phyloP scores from a whole-genome alignment of 208 protist species.

The Trypanosoma mega region DNA sequence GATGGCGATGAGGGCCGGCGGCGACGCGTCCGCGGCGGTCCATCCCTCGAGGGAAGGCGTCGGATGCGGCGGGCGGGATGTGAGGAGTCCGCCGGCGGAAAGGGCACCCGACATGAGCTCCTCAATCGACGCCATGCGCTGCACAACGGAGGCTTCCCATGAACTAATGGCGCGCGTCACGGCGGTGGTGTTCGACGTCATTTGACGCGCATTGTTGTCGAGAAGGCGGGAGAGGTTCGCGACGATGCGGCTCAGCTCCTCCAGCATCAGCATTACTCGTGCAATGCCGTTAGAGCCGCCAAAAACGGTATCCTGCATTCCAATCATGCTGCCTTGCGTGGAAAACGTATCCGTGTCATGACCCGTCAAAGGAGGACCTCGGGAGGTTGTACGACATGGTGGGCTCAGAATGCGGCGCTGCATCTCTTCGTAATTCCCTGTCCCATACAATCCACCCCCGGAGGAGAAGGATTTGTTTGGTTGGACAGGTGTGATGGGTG shows the following conservation, averaged over 20 bases:
- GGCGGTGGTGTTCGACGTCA: slow-evolving; percentile 11
- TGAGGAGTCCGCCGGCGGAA: neutral
- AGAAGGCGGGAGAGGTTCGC: slow-evolving; percentile 49
- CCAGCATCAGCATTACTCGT: slow-evolving; percentile 10
- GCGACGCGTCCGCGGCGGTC: neutral
- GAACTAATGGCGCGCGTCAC: slow-evolving; percentile 19
- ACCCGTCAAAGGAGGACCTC: no score
- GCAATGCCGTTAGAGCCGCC: no score
- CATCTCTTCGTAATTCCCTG: slow-evolving; percentile 7
- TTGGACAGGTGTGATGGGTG: no score
- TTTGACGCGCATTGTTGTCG: slow-evolving; percentile 36
- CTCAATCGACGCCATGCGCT: slow-evolving; percentile 21
- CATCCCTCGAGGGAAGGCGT: neutral
- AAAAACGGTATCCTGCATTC: no score
- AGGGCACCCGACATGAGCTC: slow-evolving; percentile 9
- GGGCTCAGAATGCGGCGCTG: slow-evolving; percentile 12
- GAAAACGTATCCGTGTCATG: no score
- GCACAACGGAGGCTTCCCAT: slow-evolving; percentile 31
- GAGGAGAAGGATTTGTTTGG: no score
- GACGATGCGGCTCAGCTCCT: slow-evolving; percentile 38
- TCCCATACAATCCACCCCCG: neutral
- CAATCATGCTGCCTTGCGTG: no score
- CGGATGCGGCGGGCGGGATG: no score
- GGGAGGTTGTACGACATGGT: no score
- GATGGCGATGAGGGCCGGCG: neutral